These are phyloP conservation scores for Flaveria ramosissima DNA, from an alignment of 129 eudicot species.

Conservation along the genomic window DNA sequence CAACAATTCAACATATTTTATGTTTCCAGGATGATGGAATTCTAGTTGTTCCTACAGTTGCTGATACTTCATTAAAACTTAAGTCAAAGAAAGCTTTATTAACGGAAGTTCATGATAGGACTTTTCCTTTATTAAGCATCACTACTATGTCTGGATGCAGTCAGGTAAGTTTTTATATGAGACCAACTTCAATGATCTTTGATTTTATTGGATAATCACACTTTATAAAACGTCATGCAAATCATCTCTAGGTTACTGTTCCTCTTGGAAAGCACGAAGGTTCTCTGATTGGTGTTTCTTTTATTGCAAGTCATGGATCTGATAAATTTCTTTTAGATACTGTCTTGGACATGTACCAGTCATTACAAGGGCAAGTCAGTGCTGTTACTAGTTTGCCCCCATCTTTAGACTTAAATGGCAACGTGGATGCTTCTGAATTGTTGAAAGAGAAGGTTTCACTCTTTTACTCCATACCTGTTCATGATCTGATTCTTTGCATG, in stretches of 20 bases:
- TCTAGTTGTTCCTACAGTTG: constrained; percentile 75
- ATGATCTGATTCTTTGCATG: constrained; percentile 4
- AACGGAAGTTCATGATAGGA: constrained; percentile 63
- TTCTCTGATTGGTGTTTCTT: constrained; percentile 66
- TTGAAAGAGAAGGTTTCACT: constrained; percentile 75
- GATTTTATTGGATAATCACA: not conserved
- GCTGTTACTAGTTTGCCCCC: constrained; percentile 48
- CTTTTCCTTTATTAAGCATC: constrained; percentile 66
- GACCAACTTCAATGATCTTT: not conserved
- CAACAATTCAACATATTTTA: not conserved
- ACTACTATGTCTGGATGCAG: constrained; percentile 92
- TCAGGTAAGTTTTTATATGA: constrained; percentile 51
- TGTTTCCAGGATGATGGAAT: constrained; percentile 76
- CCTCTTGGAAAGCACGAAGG: constrained; percentile 79
- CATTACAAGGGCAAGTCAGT: constrained; percentile 74
- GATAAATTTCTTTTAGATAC: constrained; percentile 92
- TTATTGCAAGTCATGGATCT: constrained; percentile 76
- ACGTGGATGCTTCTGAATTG: constrained; percentile 83
- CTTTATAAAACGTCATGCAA: not conserved
- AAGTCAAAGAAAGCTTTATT: constrained; percentile 51
- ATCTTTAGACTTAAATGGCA: constrained; percentile 61
- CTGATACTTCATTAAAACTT: constrained; percentile 70
- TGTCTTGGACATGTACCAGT: constrained; percentile 70
- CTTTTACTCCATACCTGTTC: not conserved
- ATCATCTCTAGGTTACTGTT: constrained; percentile 57